These are phyloP conservation scores for Paragyromitra xinjiangensis DNA, from an alignment of 495 filamentous ascomycete genomes.

Conservation along the genomic window DNA sequence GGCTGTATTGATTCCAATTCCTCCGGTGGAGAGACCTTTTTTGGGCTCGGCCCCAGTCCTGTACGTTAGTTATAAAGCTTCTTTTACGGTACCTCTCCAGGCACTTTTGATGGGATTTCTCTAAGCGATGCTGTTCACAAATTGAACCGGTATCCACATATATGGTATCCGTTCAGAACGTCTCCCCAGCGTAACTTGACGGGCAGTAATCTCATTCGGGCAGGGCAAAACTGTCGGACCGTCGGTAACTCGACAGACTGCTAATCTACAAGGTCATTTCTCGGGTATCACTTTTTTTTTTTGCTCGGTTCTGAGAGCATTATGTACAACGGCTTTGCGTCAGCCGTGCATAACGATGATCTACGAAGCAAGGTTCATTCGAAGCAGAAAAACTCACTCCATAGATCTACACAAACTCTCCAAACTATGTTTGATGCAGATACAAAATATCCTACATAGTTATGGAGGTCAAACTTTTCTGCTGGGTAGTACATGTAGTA, in stretches of 20 bases:
- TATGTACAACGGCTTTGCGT: constrained; percentile 43
- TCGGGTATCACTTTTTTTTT: constrained; percentile 29
- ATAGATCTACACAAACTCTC: constrained; percentile 20
- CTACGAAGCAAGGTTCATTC: constrained; percentile 34
- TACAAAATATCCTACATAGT: neutral
- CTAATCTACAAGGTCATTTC: constrained; percentile 12
- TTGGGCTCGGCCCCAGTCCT: neutral
- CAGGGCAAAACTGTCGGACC: constrained; percentile 27
- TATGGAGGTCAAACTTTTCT: neutral
- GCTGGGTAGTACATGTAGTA: constrained; percentile 4
- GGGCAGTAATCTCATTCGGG: constrained; percentile 16
- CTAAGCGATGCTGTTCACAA: constrained; percentile 6
- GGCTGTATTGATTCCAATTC: constrained; percentile 13
- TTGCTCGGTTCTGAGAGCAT: constrained; percentile 25
- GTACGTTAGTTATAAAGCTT: constrained; percentile 12
- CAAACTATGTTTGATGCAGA: neutral
- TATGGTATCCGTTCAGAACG: neutral
- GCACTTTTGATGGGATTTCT: neutral
- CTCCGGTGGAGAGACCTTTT: constrained; percentile 5
- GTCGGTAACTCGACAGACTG: constrained; percentile 11
- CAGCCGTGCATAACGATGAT: constrained; percentile 39
- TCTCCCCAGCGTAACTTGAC: constrained; percentile 14
- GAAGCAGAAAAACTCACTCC: constrained; percentile 12
- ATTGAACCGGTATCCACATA: constrained; percentile 19
- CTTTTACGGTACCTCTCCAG: neutral